phyloP scores from a whole-genome alignment of 768 basidiomycete genomes.

The Daedaleopsis sinensis region DNA sequence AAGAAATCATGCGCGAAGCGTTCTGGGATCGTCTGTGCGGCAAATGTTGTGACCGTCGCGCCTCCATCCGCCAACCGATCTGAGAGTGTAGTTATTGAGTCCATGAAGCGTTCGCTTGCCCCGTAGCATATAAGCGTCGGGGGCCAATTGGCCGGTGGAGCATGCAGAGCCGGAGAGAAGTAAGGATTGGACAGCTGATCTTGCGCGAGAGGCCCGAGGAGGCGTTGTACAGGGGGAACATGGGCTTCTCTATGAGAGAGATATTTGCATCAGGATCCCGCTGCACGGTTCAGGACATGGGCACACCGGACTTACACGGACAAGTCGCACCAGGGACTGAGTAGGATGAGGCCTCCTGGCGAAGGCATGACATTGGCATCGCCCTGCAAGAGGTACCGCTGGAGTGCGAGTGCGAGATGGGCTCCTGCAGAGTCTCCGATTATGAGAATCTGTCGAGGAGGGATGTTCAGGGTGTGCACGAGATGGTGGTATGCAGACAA shows the following conservation, averaged over 20 bases:
- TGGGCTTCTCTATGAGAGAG: constrained; percentile 1
- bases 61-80: background rate
- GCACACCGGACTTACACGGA: constrained; percentile 1
- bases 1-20: constrained; percentile 17
- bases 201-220: constrained; percentile 1
- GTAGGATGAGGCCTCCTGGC: constrained; percentile 8
- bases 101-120: constrained; percentile 3
- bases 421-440: constrained; percentile 81
- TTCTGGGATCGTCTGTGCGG: constrained; percentile 7
- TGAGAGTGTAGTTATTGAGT: constrained; percentile 2
- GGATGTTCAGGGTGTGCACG: constrained; percentile 55
- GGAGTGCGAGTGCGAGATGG: constrained; percentile 68
- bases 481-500: constrained; percentile 77
- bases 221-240: background rate
- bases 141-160: constrained; percentile 8
- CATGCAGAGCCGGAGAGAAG: constrained; percentile 13
- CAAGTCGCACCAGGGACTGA: constrained; percentile 20
- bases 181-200: constrained; percentile 5
- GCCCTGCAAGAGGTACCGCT: constrained; percentile 52
- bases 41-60: background rate
- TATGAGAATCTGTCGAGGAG: constrained; percentile 62
- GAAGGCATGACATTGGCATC: constrained; percentile 38
- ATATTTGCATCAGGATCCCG: no score
- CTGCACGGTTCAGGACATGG: no score
- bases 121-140: constrained; percentile 16